Base-by-base conservation (phyloP, 805 yeast species). In the Kodamaea hsintzibuensis region DNA sequence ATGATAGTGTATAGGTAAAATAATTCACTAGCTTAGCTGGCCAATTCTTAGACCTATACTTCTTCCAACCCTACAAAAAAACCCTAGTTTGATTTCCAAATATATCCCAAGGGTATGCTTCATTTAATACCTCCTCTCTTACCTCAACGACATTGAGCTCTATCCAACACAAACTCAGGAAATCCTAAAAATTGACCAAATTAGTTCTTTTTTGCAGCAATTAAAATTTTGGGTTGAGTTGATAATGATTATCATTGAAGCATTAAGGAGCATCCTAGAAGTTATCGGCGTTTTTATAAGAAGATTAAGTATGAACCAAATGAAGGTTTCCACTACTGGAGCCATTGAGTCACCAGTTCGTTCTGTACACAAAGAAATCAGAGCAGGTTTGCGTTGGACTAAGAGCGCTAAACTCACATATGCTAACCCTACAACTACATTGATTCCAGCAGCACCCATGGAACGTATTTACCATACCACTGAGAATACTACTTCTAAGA, bases 151-250 rank as follows among this genome's bases (percentile, higher is more conserved):
- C n/a, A n/a, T n/a, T n/a, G n/a, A n/a, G n/a, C n/a, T n/a, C n/a
- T n/a, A n/a, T n/a, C n/a, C n/a, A n/a, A n/a, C n/a, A n/a, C n/a
- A n/a, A n/a, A n/a, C n/a, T n/a, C n/a, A n/a, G n/a, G n/a, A n/a
- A n/a, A n/a, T n/a, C n/a, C n/a, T n/a, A n/a, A n/a, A n/a, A n/a
- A n/a, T n/a, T n/a, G n/a, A n/a, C n/a, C n/a, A n/a, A n/a, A n/a
- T n/a, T n/a, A n/a, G n/a, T n/a, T n/a, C n/a, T n/a, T 40, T 38
- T 40, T 40, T 40, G 44, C 44, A 40, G 44, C 44, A 40, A 16
- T 40, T 40, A 16, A 38, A 4, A 22, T 22, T 38, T n/a, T 38
- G 18, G 6, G 18, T 16, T 17, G 10, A 40, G 2, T 13, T 3
- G 25, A 40, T 7, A 5, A 40, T 40, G 44, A 16, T 7, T 16